These are phyloP conservation scores for Fraxinus pennsylvanica DNA, from an alignment of 257 asterid species.

Conservation along the genomic window DNA sequence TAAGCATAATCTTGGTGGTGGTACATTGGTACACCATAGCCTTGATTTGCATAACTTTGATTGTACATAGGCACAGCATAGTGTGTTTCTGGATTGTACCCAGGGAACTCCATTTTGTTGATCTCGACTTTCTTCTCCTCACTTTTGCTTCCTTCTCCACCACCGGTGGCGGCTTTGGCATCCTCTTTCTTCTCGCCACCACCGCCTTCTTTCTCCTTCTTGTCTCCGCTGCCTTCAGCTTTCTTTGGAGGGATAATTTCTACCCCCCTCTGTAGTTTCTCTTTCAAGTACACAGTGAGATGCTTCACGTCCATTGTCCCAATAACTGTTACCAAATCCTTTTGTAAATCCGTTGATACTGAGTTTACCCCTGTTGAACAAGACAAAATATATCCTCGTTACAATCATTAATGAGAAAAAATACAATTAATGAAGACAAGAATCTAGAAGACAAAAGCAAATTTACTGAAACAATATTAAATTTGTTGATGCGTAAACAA, in stretches of 20 bases:
- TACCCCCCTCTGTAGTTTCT: conserved; percentile 53
- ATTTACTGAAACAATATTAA: neutral
- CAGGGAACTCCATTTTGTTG: conserved; percentile 54
- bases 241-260: conserved; percentile 72
- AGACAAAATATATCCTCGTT: neutral
- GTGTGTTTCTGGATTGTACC: conserved; percentile 47
- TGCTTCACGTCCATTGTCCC: conserved; percentile 86
- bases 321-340: conserved; percentile 68
- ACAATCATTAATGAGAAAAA: neutral
- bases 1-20: conserved; percentile 30
- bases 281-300: conserved; percentile 56
- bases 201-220: conserved; percentile 20
- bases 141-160: conserved; percentile 43
- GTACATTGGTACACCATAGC: conserved; percentile 44
- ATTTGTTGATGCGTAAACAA: neutral
- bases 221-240: conserved; percentile 40
- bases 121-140: conserved; percentile 49
- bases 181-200: conserved; percentile 16
- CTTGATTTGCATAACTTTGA: conserved; percentile 54
- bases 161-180: conserved; percentile 27
- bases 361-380: conserved; percentile 56
- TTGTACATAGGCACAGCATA: conserved; percentile 57
- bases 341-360: conserved; percentile 49
- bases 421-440: neutral
- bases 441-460: neutral